Conservation (phyloP, 768 basidiomycete genomes). For the Hypholoma sublateritium region DNA sequence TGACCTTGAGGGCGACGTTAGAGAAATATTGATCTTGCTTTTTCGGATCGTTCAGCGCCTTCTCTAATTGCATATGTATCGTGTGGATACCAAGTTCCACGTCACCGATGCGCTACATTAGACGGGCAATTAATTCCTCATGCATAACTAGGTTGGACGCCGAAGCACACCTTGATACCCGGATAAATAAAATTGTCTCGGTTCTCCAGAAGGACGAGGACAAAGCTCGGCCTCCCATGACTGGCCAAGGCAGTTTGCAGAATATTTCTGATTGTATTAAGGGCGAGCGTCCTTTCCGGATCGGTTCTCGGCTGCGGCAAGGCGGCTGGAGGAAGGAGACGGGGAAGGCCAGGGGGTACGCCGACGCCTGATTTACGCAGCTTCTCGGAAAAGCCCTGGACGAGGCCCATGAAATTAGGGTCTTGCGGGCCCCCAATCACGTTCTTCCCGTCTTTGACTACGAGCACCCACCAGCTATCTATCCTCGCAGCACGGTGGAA, state of each 20-base stretch:
- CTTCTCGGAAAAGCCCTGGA: conserved; percentile 55
- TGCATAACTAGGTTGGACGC: not conserved
- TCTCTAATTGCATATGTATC: conserved; percentile 66
- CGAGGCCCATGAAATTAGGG: conserved; percentile 37
- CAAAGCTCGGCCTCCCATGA: conserved; percentile 50
- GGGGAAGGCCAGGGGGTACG: conserved; percentile 36
- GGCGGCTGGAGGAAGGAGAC: conserved; percentile 35
- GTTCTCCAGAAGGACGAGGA: conserved; percentile 69
- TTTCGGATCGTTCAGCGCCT: conserved; percentile 51
- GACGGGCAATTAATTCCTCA: conserved; percentile 3
- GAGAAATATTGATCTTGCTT: conserved; percentile 82
- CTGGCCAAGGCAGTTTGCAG: conserved; percentile 34
- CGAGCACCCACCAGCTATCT: conserved; percentile 64
- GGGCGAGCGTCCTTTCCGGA: conserved; percentile 35
- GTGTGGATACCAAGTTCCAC: conserved; percentile 74
- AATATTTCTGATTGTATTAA: conserved; percentile 38
- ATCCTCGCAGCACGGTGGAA: conserved; percentile 59
- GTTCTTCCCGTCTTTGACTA: conserved; percentile 50
- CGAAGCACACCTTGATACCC: conserved; percentile 58
- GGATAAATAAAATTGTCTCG: conserved; percentile 78
- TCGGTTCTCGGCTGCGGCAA: conserved; percentile 28
- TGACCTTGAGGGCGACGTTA: conserved; percentile 80
- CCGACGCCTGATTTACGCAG: conserved; percentile 60
- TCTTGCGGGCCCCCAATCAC: conserved; percentile 44
- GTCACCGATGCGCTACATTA: conserved; percentile 60